Base-by-base conservation (phyloP, 192 early-diverging fungal species). In the Dissophora ornata region DNA sequence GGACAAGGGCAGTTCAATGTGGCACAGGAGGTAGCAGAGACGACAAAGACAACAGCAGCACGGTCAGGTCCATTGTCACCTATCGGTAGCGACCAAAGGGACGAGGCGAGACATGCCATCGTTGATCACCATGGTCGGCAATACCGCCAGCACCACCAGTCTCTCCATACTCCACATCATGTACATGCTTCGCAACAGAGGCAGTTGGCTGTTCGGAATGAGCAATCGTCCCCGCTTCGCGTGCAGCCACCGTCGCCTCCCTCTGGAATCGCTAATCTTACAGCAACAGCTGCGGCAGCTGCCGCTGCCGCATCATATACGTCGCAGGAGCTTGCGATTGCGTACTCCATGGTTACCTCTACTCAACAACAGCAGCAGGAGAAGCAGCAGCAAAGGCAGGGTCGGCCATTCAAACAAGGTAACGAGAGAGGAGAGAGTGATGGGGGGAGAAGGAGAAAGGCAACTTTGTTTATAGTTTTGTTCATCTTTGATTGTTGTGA, bases 291-390 rank as follows among this genome's bases (percentile, higher is more conserved):
- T 34, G 63, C 63, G 5, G 53, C 63, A 7, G 63, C 62, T 15
- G 50, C 63, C 0, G 63, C 50, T 1, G 63, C 63, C 3, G 50
- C 50, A 12, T 66, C 51, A 1, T 66, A 66, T 25, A 66, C 63
- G 15, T 66, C 63, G 0, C 63, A 56, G 26, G 63, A 66, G 13
- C 52, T 66, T 1, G 63, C 63, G n/a, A 66, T 66, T 47, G 63
- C 63, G 10, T 66, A 55, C 32, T 66, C 63, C 9, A 66, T 66
- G 63, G 52, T 66, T 3, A 66, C 63, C 6, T 66, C 63, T 12
- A 66, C 63, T 13, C 63, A 28, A 46, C 33, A 56, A 19, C 28
- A 67, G 6, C 54, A 67, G 33, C 40, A 57, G 19, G 53, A 65
- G 24, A n/a, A 55, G 19, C 40, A 36, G 53, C 22, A 29, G 38